phyloP scores from a whole-genome alignment of 106 monocot species.

The Hemerocallis citrina region DNA sequence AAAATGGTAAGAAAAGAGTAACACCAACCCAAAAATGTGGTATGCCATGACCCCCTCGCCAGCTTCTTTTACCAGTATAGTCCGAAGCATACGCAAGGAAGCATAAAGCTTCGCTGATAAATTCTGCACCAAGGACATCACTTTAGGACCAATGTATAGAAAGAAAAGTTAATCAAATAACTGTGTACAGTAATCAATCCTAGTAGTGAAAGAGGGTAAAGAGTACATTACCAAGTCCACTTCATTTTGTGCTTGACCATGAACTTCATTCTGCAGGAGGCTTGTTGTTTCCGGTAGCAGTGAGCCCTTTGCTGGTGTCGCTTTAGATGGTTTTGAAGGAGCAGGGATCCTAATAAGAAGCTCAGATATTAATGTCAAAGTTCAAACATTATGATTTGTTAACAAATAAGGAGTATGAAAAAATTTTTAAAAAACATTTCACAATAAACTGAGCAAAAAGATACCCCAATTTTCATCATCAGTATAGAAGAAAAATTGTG shows the following conservation, averaged over 20 bases:
- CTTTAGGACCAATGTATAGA: background rate
- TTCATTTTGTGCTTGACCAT: constrained; percentile 30
- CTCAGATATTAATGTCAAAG: background rate
- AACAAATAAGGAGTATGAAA: background rate
- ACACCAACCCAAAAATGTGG: constrained; percentile 66
- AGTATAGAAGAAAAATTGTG: background rate
- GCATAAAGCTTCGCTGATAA: constrained; percentile 51
- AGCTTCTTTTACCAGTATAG: constrained; percentile 51
- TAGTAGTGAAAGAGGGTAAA: background rate
- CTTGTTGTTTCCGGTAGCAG: constrained; percentile 13
- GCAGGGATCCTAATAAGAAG: constrained; percentile 57
- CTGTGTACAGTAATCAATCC: background rate
- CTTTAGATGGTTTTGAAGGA: constrained; percentile 36
- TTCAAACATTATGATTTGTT: background rate
- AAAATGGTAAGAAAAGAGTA: constrained; percentile 1
- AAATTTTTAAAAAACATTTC: background rate
- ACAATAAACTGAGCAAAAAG: background rate
- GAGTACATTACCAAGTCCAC: constrained; percentile 33
- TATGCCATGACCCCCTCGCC: constrained; percentile 57
- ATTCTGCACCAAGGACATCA: constrained; percentile 21
- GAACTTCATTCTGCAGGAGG: constrained; percentile 14
- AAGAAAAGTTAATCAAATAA: background rate
- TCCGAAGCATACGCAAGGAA: constrained; percentile 51
- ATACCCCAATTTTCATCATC: background rate
- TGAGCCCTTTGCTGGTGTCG: constrained; percentile 48